phyloP scores from a whole-genome alignment of 1,284 basidiomycete species.

The Irpex lacteus region DNA sequence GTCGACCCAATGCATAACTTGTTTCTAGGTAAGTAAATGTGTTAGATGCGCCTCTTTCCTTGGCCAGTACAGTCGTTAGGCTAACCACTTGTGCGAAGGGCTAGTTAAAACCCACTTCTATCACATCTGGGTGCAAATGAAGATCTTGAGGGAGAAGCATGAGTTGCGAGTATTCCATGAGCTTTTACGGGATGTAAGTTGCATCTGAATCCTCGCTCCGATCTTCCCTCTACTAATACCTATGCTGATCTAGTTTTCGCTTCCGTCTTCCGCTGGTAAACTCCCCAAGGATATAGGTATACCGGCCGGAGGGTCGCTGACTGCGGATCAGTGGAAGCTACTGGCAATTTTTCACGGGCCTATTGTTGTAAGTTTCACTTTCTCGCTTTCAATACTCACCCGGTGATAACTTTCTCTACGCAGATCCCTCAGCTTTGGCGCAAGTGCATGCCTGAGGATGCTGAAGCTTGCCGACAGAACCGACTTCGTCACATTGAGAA shows the following conservation, averaged over 20 bases:
- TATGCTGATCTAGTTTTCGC: conserved; percentile 14
- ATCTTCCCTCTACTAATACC: background rate
- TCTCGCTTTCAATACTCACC: background rate
- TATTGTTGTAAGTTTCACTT: conserved; percentile 20
- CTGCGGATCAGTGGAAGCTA: conserved; percentile 33
- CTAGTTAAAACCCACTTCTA: conserved; percentile 34
- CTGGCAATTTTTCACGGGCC: conserved; percentile 27
- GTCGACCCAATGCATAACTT: conserved; percentile 32
- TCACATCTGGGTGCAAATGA: conserved; percentile 29
- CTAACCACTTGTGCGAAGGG: conserved; percentile 16
- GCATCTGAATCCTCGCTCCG: background rate
- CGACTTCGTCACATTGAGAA: background rate
- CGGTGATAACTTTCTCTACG: background rate
- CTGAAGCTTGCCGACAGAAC: background rate
- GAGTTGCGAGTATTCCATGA: conserved; percentile 25
- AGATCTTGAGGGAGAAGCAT: conserved; percentile 24
- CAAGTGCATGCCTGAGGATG: conserved; percentile 8
- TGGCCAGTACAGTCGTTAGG: background rate
- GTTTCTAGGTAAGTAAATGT: conserved; percentile 21
- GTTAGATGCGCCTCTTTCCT: background rate
- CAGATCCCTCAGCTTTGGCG: conserved; percentile 25
- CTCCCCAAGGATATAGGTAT: conserved; percentile 30
- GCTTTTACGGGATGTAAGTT: conserved; percentile 22
- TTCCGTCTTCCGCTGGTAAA: conserved; percentile 23
- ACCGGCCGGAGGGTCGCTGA: conserved; percentile 33